Evolutionary conservation across 306 rosid species (phyloP), one percentile per base, ranked within the genome.

Genomic region (Rosa lucieae): DNA sequence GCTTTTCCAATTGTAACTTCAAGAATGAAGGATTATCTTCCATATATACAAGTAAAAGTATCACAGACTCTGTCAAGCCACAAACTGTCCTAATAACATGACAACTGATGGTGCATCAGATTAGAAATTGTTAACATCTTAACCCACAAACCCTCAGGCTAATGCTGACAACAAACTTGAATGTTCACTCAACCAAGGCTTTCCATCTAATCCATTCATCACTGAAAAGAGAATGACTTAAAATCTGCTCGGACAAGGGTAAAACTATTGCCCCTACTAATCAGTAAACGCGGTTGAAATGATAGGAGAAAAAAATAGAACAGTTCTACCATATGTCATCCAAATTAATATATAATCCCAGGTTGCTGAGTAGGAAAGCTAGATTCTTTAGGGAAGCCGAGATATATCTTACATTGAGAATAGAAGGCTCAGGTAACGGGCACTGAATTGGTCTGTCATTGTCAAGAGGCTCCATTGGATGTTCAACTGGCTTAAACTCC

Each of bases 401-500:
- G 67, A 73, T 23, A 59, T 1, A 26, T 75, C 97, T 92, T 89
- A 92, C 99, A 78, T 95, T 92, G 23, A 92, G 94, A 80, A 95
- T 93, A 42, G 98, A 95, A 39, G 99, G 98, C 79, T 95, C 98
- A 0, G 98, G 99, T 59, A 91, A 78, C 0, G 98, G 99, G 84
- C 98, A 93, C 77, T 86, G 98, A 81, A 95, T 87, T 5, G 99
- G 98, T 69, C 87, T 72, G 73, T 95, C 98, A 73, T 78, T 90
- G 80, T 93, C 97, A 43, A 85, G 96, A 17, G 98, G 98, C 84
- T 95, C 98, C 59, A 62, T 61, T 2, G 99, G 99, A 71, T 95
- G 98, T 76, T 95, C 98, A 73, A 93, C 98, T 9, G 99, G 97
- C 86, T 95, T 95, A 82, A 95, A 95, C 88, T 91, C 99, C 32